These are phyloP conservation scores for Plantago rigida DNA, from an alignment of 305 asterid genomes.

Conservation along the genomic window DNA sequence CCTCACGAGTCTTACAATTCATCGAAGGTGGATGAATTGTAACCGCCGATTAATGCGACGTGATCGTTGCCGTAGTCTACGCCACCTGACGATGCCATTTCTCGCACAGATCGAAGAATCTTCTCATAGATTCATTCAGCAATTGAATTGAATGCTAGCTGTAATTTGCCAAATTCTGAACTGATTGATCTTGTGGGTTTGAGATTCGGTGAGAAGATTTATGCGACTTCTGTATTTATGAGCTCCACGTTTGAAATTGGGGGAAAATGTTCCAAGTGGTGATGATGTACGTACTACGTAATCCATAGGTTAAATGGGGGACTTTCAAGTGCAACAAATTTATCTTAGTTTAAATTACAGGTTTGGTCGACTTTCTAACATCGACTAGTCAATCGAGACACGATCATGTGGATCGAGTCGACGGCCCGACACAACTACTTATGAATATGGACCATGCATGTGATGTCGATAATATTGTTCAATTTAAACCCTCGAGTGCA, in stretches of 20 bases:
- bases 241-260: not conserved
- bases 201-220: not conserved
- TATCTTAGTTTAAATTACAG: too few relatives aligned
- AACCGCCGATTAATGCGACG: conserved; percentile 36
- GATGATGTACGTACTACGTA: too few relatives aligned
- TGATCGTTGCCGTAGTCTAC: conserved; percentile 48
- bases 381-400: too few relatives aligned
- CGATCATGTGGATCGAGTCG: too few relatives aligned
- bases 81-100: conserved; percentile 52
- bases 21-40: conserved; percentile 47
- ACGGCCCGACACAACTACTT: too few relatives aligned
- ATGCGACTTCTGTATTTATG: not conserved
- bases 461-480: too few relatives aligned
- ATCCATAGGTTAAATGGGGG: too few relatives aligned
- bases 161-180: too few relatives aligned
- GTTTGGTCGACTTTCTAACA: too few relatives aligned
- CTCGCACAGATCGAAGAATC: conserved; percentile 11
- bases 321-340: too few relatives aligned
- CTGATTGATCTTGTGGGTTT: conserved; percentile 16
- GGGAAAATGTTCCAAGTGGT: not conserved
- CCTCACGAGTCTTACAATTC: conserved; percentile 35
- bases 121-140: conserved; percentile 20
- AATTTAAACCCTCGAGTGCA: too few relatives aligned
- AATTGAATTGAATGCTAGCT: not conserved
- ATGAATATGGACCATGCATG: too few relatives aligned